A percentile compares a stretch with the other conserved stretches of the same genome.
phyloP scores from a whole-genome alignment of 306 rosid species.

The Ceratonia siliqua region DNA sequence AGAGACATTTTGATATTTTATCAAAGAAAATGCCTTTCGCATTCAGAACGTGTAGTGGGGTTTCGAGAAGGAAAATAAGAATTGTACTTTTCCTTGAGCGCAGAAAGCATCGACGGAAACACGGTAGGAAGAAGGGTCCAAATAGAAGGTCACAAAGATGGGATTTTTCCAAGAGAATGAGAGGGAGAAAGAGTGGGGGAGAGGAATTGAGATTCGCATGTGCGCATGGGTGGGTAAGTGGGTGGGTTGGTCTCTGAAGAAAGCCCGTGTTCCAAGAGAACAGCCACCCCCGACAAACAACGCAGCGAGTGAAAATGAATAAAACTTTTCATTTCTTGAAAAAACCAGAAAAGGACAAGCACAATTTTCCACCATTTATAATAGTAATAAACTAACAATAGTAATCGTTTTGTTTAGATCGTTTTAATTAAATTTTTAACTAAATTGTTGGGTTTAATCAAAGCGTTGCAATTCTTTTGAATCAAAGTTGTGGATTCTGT shows the following conservation, averaged over 20 bases:
- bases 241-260: conserved; percentile 31
- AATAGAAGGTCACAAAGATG: conserved; percentile 33
- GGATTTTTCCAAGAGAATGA: conserved; percentile 27
- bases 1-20: neutral
- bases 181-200: neutral
- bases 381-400: conserved; percentile 6
- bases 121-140: conserved; percentile 38
- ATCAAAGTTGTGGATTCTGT: too few relatives aligned
- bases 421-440: neutral
- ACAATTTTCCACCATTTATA: neutral
- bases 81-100: conserved; percentile 28
- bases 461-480: too few relatives aligned
- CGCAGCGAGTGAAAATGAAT: neutral
- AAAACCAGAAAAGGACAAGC: neutral
- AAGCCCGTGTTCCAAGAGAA: conserved; percentile 56
- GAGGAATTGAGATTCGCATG: conserved; percentile 22
- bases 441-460: too few relatives aligned
- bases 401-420: neutral
- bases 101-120: conserved; percentile 21
- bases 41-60: conserved; percentile 23
- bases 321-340: neutral
- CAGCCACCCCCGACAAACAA: conserved; percentile 17
- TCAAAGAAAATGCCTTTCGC: conserved; percentile 4
- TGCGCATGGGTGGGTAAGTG: conserved; percentile 39
- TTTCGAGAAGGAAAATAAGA: conserved; percentile 9